Evolutionary conservation across 495 filamentous ascomycete species (phyloP).

Genomic region (Lophiotrema nucula): DNA sequence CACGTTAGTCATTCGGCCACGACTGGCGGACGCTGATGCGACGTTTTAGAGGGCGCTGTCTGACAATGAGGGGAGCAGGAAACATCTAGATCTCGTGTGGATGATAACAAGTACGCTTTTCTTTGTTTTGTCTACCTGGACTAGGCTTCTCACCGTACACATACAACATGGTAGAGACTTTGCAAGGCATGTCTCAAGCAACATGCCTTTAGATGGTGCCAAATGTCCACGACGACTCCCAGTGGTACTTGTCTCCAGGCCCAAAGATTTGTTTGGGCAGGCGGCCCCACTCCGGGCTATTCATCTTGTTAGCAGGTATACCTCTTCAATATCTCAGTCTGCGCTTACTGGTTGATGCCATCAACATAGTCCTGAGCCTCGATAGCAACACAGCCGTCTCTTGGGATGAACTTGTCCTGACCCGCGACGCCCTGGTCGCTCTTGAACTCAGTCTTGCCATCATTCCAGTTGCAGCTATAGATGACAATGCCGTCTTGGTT

Average conservation of each 20-base stretch:
- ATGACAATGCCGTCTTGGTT: conserved; percentile 32
- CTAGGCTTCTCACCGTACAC: no score
- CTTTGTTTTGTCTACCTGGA: no score
- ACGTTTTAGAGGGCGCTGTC: no score
- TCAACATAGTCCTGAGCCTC: conserved; percentile 42
- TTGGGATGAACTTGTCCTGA: conserved; percentile 44
- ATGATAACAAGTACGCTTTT: no score
- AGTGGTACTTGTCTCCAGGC: conserved; percentile 39
- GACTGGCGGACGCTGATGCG: no score
- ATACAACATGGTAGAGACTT: no score
- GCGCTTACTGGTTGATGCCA: conserved; percentile 39
- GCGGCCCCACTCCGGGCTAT: conserved; percentile 35
- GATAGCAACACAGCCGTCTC: conserved; percentile 59
- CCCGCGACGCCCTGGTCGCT: conserved; percentile 34
- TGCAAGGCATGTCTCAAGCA: no score
- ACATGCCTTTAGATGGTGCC: conserved; percentile 1
- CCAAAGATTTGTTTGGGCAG: conserved; percentile 39
- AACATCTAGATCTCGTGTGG: no score
- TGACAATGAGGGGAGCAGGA: no score
- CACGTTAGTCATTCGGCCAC: no score
- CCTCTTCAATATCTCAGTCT: not conserved
- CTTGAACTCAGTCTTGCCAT: conserved; percentile 53
- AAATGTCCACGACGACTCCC: conserved; percentile 37
- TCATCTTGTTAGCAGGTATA: not conserved
- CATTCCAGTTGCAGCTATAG: conserved; percentile 45